A percentile compares a stretch with the other conserved stretches of the same genome.
These are phyloP conservation scores for Yarrowia galli DNA, from an alignment of 1,139 yeast genomes.

Conservation along the genomic window DNA sequence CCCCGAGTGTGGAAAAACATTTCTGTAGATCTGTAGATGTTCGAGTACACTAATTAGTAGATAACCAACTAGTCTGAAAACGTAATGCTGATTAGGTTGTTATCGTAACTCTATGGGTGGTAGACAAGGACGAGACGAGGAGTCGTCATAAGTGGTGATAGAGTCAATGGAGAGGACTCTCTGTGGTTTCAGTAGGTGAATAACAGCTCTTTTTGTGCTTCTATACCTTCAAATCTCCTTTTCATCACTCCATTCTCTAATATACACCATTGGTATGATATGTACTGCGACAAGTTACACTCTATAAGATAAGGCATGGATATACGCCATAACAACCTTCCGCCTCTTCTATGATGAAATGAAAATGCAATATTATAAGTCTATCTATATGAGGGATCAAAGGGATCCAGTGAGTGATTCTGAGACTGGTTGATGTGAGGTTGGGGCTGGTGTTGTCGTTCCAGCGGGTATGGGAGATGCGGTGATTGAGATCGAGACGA, in stretches of 20 bases:
- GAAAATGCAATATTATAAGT: slow-evolving; percentile 9
- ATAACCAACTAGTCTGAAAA: not conserved
- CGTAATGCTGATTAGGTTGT: slow-evolving; percentile 14
- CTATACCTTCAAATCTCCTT: not conserved
- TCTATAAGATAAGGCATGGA: too few species aligned
- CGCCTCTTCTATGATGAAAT: too few species aligned
- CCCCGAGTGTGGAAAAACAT: slow-evolving; percentile 6
- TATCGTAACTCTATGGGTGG: slow-evolving; percentile 1
- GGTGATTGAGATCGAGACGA: slow-evolving; percentile 19
- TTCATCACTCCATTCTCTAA: not conserved
- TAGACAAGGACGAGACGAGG: not conserved
- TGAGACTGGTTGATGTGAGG: slow-evolving; percentile 11
- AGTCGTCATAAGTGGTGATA: not conserved
- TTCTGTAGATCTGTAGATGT: not conserved
- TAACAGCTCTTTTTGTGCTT: not conserved
- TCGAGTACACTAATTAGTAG: too few species aligned
- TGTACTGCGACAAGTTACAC: too few species aligned
- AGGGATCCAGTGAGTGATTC: slow-evolving; percentile 12
- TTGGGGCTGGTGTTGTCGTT: not conserved
- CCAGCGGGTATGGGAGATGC: slow-evolving; percentile 18
- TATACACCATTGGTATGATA: not conserved
- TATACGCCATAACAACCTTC: too few species aligned
- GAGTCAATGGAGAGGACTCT: too few species aligned
- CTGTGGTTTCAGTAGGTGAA: too few species aligned
- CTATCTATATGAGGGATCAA: slow-evolving; percentile 21